Percentiles rank a stretch among this genome's conserved stretches.
These are phyloP conservation scores for Pistacia atlantica DNA, from an alignment of 345 rosid genomes.

Conservation along the genomic window DNA sequence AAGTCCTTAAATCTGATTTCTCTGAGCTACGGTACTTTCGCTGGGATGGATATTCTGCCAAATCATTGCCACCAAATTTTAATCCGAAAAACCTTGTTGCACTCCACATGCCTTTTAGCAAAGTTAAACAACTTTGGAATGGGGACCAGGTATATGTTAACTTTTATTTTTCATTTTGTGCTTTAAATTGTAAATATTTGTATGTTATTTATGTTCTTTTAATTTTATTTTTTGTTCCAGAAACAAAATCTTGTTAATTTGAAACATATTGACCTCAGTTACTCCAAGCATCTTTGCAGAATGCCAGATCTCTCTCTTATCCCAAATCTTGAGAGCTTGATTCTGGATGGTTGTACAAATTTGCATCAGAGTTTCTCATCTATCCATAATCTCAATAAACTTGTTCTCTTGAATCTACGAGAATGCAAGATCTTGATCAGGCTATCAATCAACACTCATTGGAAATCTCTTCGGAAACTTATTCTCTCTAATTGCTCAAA, in stretches of 20 bases:
- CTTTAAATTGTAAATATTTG: too few species aligned
- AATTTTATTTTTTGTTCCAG: background rate
- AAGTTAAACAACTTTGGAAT: constrained; percentile 7
- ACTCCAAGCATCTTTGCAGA: background rate
- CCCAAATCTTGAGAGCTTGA: background rate
- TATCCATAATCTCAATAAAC: background rate
- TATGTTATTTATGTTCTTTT: too few species aligned
- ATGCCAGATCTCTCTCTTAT: background rate
- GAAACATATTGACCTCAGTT: background rate
- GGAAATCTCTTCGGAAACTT: constrained; percentile 6
- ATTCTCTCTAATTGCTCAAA: background rate
- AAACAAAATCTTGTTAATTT: constrained; percentile 22
- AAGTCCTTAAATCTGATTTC: background rate
- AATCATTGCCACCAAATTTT: background rate
- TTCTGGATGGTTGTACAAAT: background rate
- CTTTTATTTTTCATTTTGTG: background rate
- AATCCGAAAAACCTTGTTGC: constrained; percentile 11
- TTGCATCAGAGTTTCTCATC: background rate
- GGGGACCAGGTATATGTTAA: constrained; percentile 5
- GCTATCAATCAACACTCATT: background rate
- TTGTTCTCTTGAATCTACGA: constrained; percentile 6
- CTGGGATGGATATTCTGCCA: background rate
- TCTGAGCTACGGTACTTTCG: background rate
- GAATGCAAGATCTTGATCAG: constrained; percentile 17
- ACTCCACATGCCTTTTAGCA: background rate